Base-by-base conservation (phyloP, 1,139 yeast genomes). In the Debaryomyces singareniensis region DNA sequence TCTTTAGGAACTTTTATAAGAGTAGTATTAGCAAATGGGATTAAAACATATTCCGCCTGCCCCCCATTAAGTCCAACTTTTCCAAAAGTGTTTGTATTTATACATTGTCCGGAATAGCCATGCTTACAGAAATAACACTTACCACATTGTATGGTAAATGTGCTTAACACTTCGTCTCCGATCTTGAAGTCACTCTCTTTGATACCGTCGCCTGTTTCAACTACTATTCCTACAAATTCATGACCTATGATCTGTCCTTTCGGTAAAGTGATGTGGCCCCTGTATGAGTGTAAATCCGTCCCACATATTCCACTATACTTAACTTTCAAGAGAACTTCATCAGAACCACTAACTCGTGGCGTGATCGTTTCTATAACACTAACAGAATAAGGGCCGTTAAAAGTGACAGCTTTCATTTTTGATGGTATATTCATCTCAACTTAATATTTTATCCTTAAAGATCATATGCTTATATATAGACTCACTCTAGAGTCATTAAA, bases 261-360 rank as follows among this genome's bases (percentile, higher is more conserved):
- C 0, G 65, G 59, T 9, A 59, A 55, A 16, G 61, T 53, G 23
- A 73, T 67, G 34, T 71, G 71, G 4, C 82, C 83, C 14, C 83
- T 53, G 44, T 71, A 77, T 38, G 71, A 66, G 47, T 76, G 83
- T 26, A 76, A 53, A 43, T 76, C 84, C 2, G 80, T 69, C 2
- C 82, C 82, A 48, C 81, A 76, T 15, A 75, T 51, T 2, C 79
- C 81, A 2, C 78, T 68, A 34, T 65, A 72, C 33, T 58, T 58
- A 23, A 73, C 73, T 41, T 71, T 68, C 32, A 76, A 49, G 23
- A 76, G 58, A 1, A 67, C 80, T 42, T 76, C 82, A 7, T 53
- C 53, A 1, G 68, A 57, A 0, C 42, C 38, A 20, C 47, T 38
- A 15, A 76, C 42, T 24, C 41, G 33, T 3, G 84, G 83, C 2